Evolutionary conservation across 805 yeast genomes (phyloP).

Genomic region (Candida schatavii): DNA sequence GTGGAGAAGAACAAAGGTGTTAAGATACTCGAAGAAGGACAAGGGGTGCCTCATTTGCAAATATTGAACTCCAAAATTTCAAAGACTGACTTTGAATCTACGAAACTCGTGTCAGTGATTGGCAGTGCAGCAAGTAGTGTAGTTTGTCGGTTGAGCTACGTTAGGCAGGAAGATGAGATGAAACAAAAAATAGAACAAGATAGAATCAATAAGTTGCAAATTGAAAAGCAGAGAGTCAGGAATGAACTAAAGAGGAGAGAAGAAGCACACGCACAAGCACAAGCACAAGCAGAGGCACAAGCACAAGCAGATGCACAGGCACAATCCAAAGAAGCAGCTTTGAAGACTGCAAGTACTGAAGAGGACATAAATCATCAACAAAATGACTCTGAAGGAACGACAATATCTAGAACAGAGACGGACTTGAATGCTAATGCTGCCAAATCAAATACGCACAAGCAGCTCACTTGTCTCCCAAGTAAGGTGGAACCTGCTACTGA

Average conservation of each 20-base stretch:
- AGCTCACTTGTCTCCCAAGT: no score
- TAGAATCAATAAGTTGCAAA: constrained; percentile 15
- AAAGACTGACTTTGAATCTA: constrained; percentile 8
- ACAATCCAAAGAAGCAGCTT: not conserved
- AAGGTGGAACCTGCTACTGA: no score
- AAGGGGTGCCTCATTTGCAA: constrained; percentile 10
- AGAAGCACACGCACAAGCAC: no score
- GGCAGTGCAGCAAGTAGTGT: constrained; percentile 19
- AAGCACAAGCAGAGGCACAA: no score
- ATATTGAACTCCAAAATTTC: constrained; percentile 14
- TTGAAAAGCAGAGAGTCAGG: constrained; percentile 16
- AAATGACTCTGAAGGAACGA: no score
- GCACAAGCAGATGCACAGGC: no score
- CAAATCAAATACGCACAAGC: no score
- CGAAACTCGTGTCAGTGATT: constrained; percentile 15
- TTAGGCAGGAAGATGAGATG: constrained; percentile 4
- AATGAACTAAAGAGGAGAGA: constrained; percentile 10
- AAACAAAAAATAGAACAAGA: constrained; percentile 20
- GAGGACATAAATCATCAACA: not conserved
- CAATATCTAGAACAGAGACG: no score
- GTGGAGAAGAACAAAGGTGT: constrained; percentile 16
- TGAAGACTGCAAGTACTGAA: not conserved
- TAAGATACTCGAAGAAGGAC: constrained; percentile 7
- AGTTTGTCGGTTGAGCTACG: constrained; percentile 23
- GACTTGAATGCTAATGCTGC: no score